These are phyloP conservation scores for Acmispon strigosus DNA, from an alignment of 306 rosid species.

Conservation along the genomic window DNA sequence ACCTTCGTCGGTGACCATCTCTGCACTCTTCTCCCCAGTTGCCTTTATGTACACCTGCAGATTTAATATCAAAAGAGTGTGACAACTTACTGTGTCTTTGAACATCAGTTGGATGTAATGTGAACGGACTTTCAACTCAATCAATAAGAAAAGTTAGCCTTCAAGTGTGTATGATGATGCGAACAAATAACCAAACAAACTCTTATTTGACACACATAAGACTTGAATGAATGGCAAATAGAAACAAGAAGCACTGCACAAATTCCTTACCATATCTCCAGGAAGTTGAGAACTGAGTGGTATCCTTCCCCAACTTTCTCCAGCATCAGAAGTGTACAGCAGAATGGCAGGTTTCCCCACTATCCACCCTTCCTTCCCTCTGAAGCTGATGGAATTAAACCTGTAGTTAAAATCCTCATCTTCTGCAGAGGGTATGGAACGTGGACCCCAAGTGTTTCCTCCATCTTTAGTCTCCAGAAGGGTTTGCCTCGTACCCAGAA, in stretches of 20 bases:
- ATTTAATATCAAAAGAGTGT: not conserved
- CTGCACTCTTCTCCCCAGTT: conserved; percentile 87
- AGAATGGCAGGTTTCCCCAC: conserved; percentile 91
- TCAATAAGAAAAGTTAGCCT: no score
- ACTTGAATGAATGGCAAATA: not conserved
- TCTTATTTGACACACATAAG: not conserved
- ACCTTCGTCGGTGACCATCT: conserved; percentile 98
- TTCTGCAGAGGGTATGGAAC: conserved; percentile 92
- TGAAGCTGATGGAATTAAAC: conserved; percentile 84
- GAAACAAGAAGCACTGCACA: not conserved
- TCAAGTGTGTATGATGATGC: no score
- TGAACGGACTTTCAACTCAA: no score
- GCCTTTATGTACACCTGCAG: conserved; percentile 90
- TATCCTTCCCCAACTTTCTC: conserved; percentile 86
- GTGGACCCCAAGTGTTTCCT: conserved; percentile 78
- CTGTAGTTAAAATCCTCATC: conserved; percentile 95
- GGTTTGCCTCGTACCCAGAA: conserved; percentile 84
- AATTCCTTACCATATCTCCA: conserved; percentile 68
- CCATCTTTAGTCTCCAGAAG: conserved; percentile 92
- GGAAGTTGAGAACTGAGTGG: conserved; percentile 90
- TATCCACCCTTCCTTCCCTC: conserved; percentile 95
- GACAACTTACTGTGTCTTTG: no score
- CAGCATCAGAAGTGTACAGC: conserved; percentile 79
- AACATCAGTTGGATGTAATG: no score
- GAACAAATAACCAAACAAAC: no score